Evolutionary conservation across 306 rosid genomes (phyloP).

Genomic region (Boehmeria nivea): DNA sequence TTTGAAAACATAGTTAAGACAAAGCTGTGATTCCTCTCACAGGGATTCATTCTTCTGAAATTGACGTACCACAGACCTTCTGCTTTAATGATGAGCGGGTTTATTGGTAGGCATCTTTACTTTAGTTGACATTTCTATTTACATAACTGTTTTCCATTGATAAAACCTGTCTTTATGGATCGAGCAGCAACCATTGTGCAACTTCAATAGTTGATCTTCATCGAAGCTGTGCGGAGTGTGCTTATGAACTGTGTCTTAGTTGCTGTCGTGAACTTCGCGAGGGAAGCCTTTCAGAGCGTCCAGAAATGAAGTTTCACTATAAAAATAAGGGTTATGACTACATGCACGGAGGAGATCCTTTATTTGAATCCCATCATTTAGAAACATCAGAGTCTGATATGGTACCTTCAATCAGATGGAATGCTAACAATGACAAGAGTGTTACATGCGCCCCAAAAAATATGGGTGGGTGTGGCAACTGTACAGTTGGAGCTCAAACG

Average conservation of each 20-base stretch:
- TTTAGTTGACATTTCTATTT: conserved; percentile 1
- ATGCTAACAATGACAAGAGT: conserved; percentile 40
- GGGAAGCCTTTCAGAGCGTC: conserved; percentile 40
- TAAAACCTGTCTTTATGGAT: conserved; percentile 16
- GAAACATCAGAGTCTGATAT: conserved; percentile 24
- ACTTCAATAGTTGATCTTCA: conserved; percentile 77
- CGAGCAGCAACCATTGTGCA: conserved; percentile 72
- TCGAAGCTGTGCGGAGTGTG: conserved; percentile 66
- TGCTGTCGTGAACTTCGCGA: conserved; percentile 68
- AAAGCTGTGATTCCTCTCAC: conserved; percentile 10
- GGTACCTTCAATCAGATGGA: conserved; percentile 39
- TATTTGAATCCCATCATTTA: conserved; percentile 23
- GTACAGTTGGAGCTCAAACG: conserved; percentile 51
- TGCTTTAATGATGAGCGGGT: conserved; percentile 62
- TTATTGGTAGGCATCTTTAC: conserved; percentile 52
- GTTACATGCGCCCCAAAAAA: conserved; percentile 56
- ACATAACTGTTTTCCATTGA: conserved; percentile 12
- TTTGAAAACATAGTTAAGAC: conserved; percentile 9
- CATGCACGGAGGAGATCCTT: conserved; percentile 73
- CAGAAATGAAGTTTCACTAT: conserved; percentile 52
- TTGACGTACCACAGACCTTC: conserved; percentile 45
- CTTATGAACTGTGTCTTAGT: conserved; percentile 61
- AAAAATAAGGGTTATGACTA: conserved; percentile 58
- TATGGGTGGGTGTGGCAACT: conserved; percentile 61
- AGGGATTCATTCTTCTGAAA: conserved; percentile 42